Conservation (phyloP, 352 stramenopile genomes). For the Labyrinthula sp. region DNA sequence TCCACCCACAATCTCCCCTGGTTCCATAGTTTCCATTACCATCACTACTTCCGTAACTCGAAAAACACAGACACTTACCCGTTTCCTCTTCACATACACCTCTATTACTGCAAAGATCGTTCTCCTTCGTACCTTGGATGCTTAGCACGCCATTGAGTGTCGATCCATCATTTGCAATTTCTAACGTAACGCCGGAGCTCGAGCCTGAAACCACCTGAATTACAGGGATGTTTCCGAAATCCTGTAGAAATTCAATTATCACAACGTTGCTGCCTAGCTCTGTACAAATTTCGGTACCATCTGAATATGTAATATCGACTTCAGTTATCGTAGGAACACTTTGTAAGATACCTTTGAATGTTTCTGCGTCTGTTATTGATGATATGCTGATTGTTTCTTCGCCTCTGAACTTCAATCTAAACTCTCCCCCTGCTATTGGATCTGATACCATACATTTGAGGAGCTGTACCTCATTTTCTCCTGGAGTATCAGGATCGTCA, state of each 20-base stretch:
- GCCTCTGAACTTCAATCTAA: conserved; percentile 16
- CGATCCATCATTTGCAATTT: conserved; percentile 4
- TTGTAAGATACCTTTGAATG: not conserved
- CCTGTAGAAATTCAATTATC: conserved; percentile 6
- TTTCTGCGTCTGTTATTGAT: conserved; percentile 1
- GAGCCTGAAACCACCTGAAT: conserved; percentile 3
- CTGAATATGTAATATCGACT: conserved; percentile 7
- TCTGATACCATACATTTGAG: conserved; percentile 6
- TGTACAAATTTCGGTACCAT: conserved; percentile 6
- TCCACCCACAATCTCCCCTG: conserved; percentile 29
- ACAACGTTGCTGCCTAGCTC: conserved; percentile 5
- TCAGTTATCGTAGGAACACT: conserved; percentile 10
- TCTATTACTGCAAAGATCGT: conserved; percentile 47
- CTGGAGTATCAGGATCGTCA: conserved; percentile 18
- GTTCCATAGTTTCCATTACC: conserved; percentile 30
- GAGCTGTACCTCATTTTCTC: conserved; percentile 16
- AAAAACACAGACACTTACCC: conserved; percentile 47
- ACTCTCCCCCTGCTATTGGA: conserved; percentile 15
- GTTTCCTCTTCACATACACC: conserved; percentile 46
- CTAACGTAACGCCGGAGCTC: not conserved
- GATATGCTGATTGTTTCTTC: conserved; percentile 9
- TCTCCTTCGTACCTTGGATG: conserved; percentile 48
- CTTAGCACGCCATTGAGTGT: conserved; percentile 8
- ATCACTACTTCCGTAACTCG: conserved; percentile 50
- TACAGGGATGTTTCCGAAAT: conserved; percentile 14